A percentile compares a stretch with the other conserved stretches of the same genome.
Evolutionary conservation across 2,329 filamentous ascomycete genomes (phyloP).

Genomic region (Paecilomyces formosus): DNA sequence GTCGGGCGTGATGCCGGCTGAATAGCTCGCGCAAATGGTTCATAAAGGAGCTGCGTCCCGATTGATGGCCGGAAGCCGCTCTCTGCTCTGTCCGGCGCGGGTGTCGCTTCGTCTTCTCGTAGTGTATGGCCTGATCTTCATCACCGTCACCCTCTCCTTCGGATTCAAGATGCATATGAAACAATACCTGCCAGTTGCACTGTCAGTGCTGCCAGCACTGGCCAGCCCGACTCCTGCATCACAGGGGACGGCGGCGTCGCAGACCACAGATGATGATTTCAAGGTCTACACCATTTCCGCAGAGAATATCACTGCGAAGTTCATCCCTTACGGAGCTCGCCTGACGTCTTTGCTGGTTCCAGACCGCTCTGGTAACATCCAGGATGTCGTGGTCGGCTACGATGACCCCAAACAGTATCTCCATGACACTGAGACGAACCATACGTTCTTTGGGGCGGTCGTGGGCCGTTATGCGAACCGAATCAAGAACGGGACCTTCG

Average conservation of each 20-base stretch:
- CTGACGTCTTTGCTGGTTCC: conserved; percentile 43
- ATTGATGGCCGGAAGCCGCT: conserved; percentile 17
- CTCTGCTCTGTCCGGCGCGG: conserved; percentile 20
- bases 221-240: conserved; percentile 11
- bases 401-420: conserved; percentile 40
- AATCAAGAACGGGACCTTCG: conserved; percentile 51
- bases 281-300: conserved; percentile 39
- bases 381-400: conserved; percentile 46
- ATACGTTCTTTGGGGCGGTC: conserved; percentile 42
- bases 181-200: conserved; percentile 22
- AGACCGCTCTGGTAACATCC: conserved; percentile 40
- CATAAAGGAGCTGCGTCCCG: conserved; percentile 6
- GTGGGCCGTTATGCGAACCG: conserved; percentile 49
- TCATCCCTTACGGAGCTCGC: conserved; percentile 43
- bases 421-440: conserved; percentile 38
- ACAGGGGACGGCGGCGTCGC: conserved; percentile 3
- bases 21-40: background rate
- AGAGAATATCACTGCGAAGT: conserved; percentile 40
- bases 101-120: conserved; percentile 20
- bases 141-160: conserved; percentile 19
- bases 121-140: conserved; percentile 21
- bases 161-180: conserved; percentile 30
- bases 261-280: conserved; percentile 23
- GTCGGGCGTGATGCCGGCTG: conserved; percentile 5
- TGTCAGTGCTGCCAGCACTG: conserved; percentile 25